phyloP scores from a whole-genome alignment of 139 green algal genomes.

The Coelastrella sp. region DNA sequence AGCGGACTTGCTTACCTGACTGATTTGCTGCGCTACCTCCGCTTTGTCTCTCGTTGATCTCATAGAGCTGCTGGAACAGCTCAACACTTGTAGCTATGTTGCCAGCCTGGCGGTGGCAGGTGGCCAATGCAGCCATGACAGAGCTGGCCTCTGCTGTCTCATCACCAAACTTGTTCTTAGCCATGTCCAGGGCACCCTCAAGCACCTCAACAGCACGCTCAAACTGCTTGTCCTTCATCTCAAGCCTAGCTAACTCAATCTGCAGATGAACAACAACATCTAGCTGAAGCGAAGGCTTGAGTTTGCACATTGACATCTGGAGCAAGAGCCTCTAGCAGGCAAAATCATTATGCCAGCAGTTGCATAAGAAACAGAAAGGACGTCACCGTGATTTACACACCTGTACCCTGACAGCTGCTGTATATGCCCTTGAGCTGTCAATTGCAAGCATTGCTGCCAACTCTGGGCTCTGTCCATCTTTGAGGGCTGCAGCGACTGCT shows the following conservation, averaged over 20 bases:
- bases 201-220: constrained; percentile 18
- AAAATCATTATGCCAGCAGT: neutral
- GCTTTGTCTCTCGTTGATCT: constrained; percentile 40
- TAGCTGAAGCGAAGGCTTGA: neutral
- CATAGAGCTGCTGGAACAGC: constrained; percentile 39
- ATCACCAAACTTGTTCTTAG: constrained; percentile 40
- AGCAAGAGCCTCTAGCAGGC: neutral
- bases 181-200: constrained; percentile 17
- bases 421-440: constrained; percentile 12
- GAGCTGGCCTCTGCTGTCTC: constrained; percentile 38
- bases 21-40: constrained; percentile 28
- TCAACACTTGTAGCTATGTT: neutral
- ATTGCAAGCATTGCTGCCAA: constrained; percentile 32
- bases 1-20: neutral
- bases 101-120: constrained; percentile 33
- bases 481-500: neutral
- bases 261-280: neutral
- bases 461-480: neutral
- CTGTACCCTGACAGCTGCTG: constrained; percentile 16
- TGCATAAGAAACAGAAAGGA: too few species aligned
- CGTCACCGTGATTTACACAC: too few species aligned
- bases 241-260: constrained; percentile 46
- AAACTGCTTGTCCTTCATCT: constrained; percentile 50
- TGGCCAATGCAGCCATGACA: constrained; percentile 43
- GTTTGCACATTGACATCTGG: too few species aligned